Evolutionary conservation across 1,284 basidiomycete species (phyloP).

Genomic region (Pseudozyma pruni): DNA sequence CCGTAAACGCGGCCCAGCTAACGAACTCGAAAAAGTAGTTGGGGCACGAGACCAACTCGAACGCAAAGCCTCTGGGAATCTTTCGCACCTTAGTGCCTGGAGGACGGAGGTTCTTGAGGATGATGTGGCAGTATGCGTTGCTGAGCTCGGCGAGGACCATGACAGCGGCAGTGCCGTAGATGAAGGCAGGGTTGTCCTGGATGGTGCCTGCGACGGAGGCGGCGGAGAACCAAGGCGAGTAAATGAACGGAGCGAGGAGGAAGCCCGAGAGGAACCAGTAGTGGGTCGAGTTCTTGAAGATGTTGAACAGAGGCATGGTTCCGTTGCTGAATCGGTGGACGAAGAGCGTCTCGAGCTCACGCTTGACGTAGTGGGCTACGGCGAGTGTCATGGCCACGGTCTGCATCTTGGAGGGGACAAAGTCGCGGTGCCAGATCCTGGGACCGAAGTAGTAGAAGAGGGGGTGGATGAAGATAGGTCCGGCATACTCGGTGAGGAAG

Average conservation of each 20-base stretch:
- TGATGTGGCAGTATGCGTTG: slow-evolving; percentile 85
- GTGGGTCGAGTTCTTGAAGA: slow-evolving; percentile 79
- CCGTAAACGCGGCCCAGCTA: slow-evolving; percentile 79
- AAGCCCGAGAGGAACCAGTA: slow-evolving; percentile 79
- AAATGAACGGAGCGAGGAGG: slow-evolving; percentile 41
- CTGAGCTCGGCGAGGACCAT: slow-evolving; percentile 86
- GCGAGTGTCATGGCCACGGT: slow-evolving; percentile 84
- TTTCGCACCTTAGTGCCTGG: slow-evolving; percentile 81
- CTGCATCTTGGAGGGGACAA: slow-evolving; percentile 81
- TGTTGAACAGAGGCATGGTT: slow-evolving; percentile 88
- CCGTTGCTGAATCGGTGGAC: slow-evolving; percentile 86
- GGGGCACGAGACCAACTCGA: slow-evolving; percentile 84
- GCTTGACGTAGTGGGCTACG: slow-evolving; percentile 88
- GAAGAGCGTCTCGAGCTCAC: slow-evolving; percentile 91
- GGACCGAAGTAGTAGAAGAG: slow-evolving; percentile 80
- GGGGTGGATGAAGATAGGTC: slow-evolving; percentile 91
- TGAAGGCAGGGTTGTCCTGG: slow-evolving; percentile 76
- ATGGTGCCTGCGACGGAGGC: slow-evolving; percentile 78
- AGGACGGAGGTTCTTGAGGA: slow-evolving; percentile 83
- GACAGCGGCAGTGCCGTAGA: slow-evolving; percentile 76
- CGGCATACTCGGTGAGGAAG: slow-evolving; percentile 70
- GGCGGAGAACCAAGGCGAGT: slow-evolving; percentile 73
- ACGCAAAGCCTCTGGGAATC: slow-evolving; percentile 83
- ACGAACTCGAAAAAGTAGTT: slow-evolving; percentile 94
- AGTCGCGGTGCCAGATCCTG: slow-evolving; percentile 74